phyloP scores from a whole-genome alignment of 2,329 filamentous ascomycete species.

The Beauveria pseudobassiana region DNA sequence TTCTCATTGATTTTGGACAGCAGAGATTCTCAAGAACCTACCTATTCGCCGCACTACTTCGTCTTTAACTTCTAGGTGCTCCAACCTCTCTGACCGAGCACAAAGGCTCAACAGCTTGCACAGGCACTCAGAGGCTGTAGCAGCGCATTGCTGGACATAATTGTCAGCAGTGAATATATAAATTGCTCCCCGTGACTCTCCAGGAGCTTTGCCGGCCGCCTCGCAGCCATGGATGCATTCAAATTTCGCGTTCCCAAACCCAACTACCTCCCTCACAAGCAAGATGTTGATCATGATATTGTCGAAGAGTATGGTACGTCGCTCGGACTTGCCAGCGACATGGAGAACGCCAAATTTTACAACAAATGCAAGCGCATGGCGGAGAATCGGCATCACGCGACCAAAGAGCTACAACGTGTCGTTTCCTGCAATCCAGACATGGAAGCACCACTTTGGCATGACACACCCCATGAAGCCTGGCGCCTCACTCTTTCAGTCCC shows the following conservation, averaged over 20 bases:
- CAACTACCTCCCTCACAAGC: conserved; percentile 52
- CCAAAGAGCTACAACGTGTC: conserved; percentile 87
- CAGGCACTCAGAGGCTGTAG: background rate
- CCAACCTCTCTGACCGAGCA: background rate
- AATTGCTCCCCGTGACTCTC: background rate
- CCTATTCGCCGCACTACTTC: background rate
- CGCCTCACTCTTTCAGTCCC: conserved; percentile 88
- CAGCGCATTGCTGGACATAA: background rate
- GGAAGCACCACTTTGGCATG: conserved; percentile 92
- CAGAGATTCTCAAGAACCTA: background rate
- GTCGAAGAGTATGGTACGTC: conserved; percentile 45
- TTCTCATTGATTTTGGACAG: background rate
- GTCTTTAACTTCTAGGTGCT: background rate
- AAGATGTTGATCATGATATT: conserved; percentile 44
- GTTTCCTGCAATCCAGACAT: conserved; percentile 89
- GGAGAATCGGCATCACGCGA: conserved; percentile 60
- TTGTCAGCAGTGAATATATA: background rate
- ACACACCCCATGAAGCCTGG: conserved; percentile 99
- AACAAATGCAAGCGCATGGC: conserved; percentile 50
- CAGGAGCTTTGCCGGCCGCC: background rate
- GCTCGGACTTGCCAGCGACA: conserved; percentile 42
- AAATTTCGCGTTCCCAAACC: conserved; percentile 48
- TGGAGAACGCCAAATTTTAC: conserved; percentile 49
- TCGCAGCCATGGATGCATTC: conserved; percentile 39
- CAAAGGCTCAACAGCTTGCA: background rate